phyloP scores from a whole-genome alignment of 2,329 filamentous ascomycete genomes.

The Colletotrichum gloeosporioides region DNA sequence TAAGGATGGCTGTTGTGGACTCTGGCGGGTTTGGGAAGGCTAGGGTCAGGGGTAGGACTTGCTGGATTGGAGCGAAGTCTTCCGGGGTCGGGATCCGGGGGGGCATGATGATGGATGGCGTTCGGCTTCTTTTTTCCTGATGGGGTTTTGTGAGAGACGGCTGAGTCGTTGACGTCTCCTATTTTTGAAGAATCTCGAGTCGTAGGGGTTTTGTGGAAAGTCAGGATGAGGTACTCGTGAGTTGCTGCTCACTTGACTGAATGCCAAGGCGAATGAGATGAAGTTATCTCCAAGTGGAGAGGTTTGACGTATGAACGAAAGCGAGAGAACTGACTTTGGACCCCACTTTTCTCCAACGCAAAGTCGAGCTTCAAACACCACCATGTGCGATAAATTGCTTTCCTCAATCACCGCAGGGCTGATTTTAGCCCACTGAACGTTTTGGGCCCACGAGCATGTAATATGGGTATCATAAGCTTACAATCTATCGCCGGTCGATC shows the following conservation, averaged over 20 bases:
- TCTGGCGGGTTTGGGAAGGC: slow-evolving; percentile 60
- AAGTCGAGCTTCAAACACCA: slow-evolving; percentile 9
- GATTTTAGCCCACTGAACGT: background rate
- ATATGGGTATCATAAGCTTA: slow-evolving; percentile 13
- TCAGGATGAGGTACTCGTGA: background rate
- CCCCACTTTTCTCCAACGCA: slow-evolving; percentile 17
- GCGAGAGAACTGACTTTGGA: background rate
- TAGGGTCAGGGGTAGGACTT: slow-evolving; percentile 48
- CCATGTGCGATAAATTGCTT: slow-evolving; percentile 5
- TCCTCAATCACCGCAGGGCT: slow-evolving; percentile 6
- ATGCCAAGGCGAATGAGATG: background rate
- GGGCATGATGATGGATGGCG: slow-evolving; percentile 39
- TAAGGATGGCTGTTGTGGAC: slow-evolving; percentile 74
- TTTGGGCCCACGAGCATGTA: background rate
- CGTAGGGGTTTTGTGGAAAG: background rate
- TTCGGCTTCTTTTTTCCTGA: background rate
- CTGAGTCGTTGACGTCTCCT: background rate
- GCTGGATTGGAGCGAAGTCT: slow-evolving; percentile 53
- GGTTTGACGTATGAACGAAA: background rate
- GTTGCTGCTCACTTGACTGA: background rate
- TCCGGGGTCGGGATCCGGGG: slow-evolving; percentile 54
- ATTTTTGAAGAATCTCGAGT: background rate
- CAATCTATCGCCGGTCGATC: background rate
- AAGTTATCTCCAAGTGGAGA: slow-evolving; percentile 13
- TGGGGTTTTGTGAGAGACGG: background rate